Evolutionary conservation across 495 filamentous ascomycete species (phyloP), one percentile per base, ranked within the genome.

Genomic region (Penicillium malachiteum): DNA sequence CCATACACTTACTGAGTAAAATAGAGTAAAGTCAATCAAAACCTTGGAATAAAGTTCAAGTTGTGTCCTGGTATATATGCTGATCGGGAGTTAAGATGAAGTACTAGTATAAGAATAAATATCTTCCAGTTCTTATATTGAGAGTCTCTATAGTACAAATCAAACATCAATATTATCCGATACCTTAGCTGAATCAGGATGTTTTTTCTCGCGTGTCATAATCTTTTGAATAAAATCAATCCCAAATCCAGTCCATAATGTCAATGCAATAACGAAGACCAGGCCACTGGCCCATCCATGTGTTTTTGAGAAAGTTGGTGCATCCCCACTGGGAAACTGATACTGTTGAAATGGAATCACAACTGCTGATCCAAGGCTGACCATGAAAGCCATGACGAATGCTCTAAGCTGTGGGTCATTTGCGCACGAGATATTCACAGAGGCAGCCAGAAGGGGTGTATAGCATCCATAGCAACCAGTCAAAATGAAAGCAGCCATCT

Each of bases 301-400:
- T 9, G 53, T 55, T 21, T 55, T 34, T n/a, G 44, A 13, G 16
- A 55, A 55, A 13, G 18, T 43, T 3, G 45, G 45, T 14, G 45
- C 53, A 17, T 55, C 13, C 21, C 50, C 37, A 34, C 52, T 60
- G 11, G 57, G 52, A 6, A 60, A 55, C 32, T 56, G 52, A 7
- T 31, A 41, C 31, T 60, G 57, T 33, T 60, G 57, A 38, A 56
- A 60, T 3, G 53, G 52, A 16, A 56, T 62, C 0, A 58, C 59
- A 44, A 64, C 55, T 41, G 59, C 58, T 10, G 40, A 55, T 32
- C 55, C 62, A 34, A 64, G 39, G 32, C 48, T 54, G 31, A 55
- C 52, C 58, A 64, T 62, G 13, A 64, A 62, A 14, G 57, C 54
- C n/a, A 57, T 34, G 2, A 50, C 57, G 37, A 64, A 55, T 9